phyloP scores from a whole-genome alignment of 306 rosid genomes.

The Dryas drummondii region DNA sequence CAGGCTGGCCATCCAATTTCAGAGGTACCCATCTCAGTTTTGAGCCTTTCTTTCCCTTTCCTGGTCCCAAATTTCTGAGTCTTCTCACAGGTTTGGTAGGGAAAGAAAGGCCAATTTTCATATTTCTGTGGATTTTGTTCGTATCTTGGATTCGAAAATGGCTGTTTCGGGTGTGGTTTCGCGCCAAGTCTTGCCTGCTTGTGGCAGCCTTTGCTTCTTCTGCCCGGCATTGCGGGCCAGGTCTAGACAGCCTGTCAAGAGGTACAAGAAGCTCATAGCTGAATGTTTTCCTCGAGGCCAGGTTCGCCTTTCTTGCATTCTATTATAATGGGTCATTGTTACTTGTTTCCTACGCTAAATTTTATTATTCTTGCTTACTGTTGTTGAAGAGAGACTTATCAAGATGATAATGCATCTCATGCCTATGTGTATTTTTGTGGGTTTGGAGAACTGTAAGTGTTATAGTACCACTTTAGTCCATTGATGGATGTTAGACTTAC shows the following conservation, averaged over 20 bases:
- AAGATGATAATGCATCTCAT: neutral
- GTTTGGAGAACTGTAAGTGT: neutral
- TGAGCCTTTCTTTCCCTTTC: conserved; percentile 71
- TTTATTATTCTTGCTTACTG: neutral
- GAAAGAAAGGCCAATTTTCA: conserved; percentile 47
- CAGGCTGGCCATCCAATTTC: conserved; percentile 48
- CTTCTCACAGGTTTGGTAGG: conserved; percentile 45
- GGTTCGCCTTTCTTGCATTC: conserved; percentile 41
- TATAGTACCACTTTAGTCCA: neutral
- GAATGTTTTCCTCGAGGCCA: conserved; percentile 85
- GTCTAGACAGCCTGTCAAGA: conserved; percentile 97
- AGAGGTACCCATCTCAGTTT: conserved; percentile 31
- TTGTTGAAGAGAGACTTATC: neutral
- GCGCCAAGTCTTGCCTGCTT: conserved; percentile 88
- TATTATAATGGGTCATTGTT: neutral
- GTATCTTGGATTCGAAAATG: conserved; percentile 39
- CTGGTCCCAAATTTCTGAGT: conserved; percentile 20
- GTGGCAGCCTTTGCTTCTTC: conserved; percentile 83
- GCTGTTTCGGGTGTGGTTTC: conserved; percentile 79
- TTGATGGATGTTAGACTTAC: neutral
- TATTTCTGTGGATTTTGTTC: neutral
- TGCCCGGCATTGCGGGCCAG: conserved; percentile 88
- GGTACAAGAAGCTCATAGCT: conserved; percentile 97
- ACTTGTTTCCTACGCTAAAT: neutral
- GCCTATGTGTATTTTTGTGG: neutral